Percentiles rank a stretch among this genome's conserved stretches.
These are phyloP conservation scores for Erysimum pusillum DNA, from an alignment of 441 rosid species.

Conservation along the genomic window DNA sequence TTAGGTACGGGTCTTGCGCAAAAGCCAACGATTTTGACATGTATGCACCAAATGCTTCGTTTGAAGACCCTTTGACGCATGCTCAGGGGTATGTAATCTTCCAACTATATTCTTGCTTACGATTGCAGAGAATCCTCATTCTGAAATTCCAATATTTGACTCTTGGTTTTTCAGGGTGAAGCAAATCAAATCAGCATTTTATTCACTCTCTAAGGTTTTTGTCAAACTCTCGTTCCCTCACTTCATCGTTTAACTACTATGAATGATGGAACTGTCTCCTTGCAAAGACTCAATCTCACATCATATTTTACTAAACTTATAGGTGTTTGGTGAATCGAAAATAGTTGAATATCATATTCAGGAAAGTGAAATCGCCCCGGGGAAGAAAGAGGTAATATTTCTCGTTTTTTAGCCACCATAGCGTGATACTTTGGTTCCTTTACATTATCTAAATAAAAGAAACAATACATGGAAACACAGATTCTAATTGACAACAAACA, in stretches of 20 bases:
- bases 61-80: constrained; percentile 90
- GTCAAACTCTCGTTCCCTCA: constrained; percentile 7
- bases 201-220: constrained; percentile 80
- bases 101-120: background rate
- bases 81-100: constrained; percentile 71
- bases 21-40: constrained; percentile 74
- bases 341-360: constrained; percentile 72
- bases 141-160: background rate
- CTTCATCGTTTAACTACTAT: background rate
- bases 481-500: constrained; percentile 84
- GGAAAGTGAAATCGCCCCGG: constrained; percentile 56
- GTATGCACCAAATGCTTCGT: constrained; percentile 80
- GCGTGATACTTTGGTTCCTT: background rate
- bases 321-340: constrained; percentile 80
- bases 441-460: constrained; percentile 2
- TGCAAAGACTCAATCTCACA: constrained; percentile 1
- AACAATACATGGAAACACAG: constrained; percentile 49
- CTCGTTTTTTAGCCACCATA: background rate
- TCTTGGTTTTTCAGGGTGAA: constrained; percentile 62
- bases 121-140: background rate
- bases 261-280: background rate
- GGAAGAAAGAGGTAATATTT: constrained; percentile 71
- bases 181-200: constrained; percentile 94
- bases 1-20: constrained; percentile 80
- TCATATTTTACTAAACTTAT: background rate